Percentiles rank a stretch among this genome's conserved stretches.
Evolutionary conservation across 495 filamentous ascomycete species (phyloP).

Genomic region (Aspergillus olivimuriae): DNA sequence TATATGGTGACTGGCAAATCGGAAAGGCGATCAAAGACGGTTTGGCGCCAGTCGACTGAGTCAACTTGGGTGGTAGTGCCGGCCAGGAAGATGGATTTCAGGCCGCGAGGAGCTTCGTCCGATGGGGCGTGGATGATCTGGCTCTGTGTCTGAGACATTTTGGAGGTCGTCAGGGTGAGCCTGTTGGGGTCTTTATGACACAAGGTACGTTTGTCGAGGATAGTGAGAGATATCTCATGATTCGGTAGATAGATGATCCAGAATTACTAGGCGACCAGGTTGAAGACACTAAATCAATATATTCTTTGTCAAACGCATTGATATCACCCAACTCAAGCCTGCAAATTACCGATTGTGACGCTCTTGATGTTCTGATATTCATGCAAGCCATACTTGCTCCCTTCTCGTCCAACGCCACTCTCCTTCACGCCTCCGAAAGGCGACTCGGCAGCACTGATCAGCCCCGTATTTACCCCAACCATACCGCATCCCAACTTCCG

Average conservation of each 20-base stretch:
- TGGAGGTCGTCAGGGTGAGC: no score
- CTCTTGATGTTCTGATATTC: constrained; percentile 44
- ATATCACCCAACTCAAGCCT: no score
- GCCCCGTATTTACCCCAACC: constrained; percentile 29
- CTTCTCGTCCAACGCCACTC: constrained; percentile 45
- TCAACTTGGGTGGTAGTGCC: constrained; percentile 5
- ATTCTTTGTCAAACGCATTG: no score
- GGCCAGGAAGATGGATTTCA: constrained; percentile 6
- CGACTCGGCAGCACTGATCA: constrained; percentile 20
- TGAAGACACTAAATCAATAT: no score
- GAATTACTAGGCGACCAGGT: no score
- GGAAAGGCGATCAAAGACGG: constrained; percentile 5
- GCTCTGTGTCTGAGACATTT: no score
- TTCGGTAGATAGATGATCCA: no score
- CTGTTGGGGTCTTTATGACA: no score
- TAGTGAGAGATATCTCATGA: no score
- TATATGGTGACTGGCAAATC: constrained; percentile 47
- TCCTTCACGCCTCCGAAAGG: constrained; percentile 48
- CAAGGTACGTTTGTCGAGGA: no score
- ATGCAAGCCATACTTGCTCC: constrained; percentile 41
- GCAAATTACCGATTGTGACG: constrained; percentile 10
- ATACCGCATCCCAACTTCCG: constrained; percentile 20
- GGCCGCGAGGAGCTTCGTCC: constrained; percentile 1
- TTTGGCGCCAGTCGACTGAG: constrained; percentile 2
- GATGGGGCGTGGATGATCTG: constrained; percentile 9